Base-by-base conservation (phyloP, 495 filamentous ascomycete species). In the Tuber magnatum region DNA sequence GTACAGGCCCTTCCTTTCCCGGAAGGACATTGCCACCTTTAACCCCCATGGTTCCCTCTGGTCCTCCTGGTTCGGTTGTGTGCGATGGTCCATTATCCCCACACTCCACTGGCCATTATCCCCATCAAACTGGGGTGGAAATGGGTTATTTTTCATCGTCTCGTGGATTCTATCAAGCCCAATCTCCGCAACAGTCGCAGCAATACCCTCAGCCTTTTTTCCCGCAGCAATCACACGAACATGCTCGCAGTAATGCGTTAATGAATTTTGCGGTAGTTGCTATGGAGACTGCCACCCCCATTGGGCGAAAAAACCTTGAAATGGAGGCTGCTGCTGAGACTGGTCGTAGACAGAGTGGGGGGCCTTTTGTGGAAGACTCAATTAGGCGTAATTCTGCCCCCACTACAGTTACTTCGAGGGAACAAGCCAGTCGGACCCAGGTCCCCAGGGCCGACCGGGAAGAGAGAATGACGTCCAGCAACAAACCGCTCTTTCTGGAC, bases 211-310 rank as follows among this genome's bases (percentile, higher is more conserved):
- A 51, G 32, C 40, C 70, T 42, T 35, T 65, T 41, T 79, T 72
- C 78, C 35, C 76, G 18, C 76, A 79, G 10, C 77, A 78, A 70
- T 70, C 69, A 10, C 72, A 72, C 35, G 73, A 46, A 8, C 70
- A 71, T 22, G 41, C 46, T 43, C 75, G 70, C 48, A 77, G 72
- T 42, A 75, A 79, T 68, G 32, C 80, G 35, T 68, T 82, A 40
- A 77, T 82, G 75, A 75, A 69, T 41, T 79, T 82, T 74, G 80
- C 80, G 12, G 77, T 80, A 40, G 80, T 81, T 42, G 80, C 76
- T 2, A 75, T 77, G 80, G 80, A 75, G 72, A 75, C 72, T 75
- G 76, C 76, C 46, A 81, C 76, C 1, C 70, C 76, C 46, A 41
- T 73, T 32, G 80, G 79, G n/a, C 73, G 80, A 35, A 75, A 71